phyloP scores from a whole-genome alignment of 345 rosid species.

The Brassica cretica region DNA sequence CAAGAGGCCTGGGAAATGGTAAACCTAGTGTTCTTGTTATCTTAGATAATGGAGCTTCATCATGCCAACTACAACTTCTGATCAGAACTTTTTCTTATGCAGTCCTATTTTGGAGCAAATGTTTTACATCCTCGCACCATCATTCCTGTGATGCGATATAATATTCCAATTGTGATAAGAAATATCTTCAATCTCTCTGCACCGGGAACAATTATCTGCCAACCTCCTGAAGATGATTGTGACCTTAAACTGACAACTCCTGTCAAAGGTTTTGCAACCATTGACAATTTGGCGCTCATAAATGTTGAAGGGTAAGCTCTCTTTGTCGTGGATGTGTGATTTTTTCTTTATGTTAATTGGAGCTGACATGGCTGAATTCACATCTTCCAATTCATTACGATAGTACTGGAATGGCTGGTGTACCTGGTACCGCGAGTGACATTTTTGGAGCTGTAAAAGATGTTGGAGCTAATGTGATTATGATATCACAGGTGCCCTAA shows the following conservation, averaged over 20 bases:
- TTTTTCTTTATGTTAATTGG: neutral
- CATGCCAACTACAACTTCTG: conserved; percentile 16
- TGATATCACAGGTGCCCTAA: conserved; percentile 84
- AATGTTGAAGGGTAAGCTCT: conserved; percentile 94
- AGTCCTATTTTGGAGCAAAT: conserved; percentile 99
- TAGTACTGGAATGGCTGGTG: conserved; percentile 99
- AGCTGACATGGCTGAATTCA: neutral
- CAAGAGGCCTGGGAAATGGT: conserved; percentile 99
- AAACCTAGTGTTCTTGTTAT: conserved; percentile 38
- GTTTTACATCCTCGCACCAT: conserved; percentile 99
- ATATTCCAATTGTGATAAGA: conserved; percentile 92
- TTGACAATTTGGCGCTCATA: conserved; percentile 92
- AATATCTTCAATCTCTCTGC: conserved; percentile 87
- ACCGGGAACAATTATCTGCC: conserved; percentile 88
- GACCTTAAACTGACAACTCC: conserved; percentile 50
- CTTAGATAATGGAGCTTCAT: conserved; percentile 21
- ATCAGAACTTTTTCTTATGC: conserved; percentile 44
- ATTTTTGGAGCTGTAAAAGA: conserved; percentile 94
- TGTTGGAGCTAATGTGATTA: conserved; percentile 98
- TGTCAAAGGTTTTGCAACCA: conserved; percentile 96
- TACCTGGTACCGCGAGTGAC: conserved; percentile 95
- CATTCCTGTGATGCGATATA: conserved; percentile 89
- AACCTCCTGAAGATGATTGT: conserved; percentile 53
- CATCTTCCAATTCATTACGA: conserved; percentile 20
- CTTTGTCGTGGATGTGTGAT: neutral